Base-by-base conservation (phyloP, 192 early-diverging fungal genomes). In the Rhizoclosmatium globosum region DNA sequence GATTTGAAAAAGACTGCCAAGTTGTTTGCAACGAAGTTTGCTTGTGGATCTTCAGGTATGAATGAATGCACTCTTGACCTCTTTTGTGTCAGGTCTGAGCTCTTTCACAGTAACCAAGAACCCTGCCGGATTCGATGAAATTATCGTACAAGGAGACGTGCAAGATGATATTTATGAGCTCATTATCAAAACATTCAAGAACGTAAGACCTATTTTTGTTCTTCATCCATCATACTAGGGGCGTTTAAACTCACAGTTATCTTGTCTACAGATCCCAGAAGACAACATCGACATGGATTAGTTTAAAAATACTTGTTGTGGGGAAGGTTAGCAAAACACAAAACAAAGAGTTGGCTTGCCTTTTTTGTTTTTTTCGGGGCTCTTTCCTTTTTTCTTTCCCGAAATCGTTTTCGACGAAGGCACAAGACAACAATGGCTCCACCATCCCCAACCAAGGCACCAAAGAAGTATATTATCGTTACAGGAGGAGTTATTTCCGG, bases 401-500 rank as follows among this genome's bases (percentile, higher is more conserved):
- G 13, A 19, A 17, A 31, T 31, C 31, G 31, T 31, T 31, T 31
- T 31, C 31, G 31, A 31, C 31, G 31, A 31, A 53, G 50, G 50
- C 50, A 53, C 17, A 53, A 53, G 17, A 74, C 61, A 64, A 42
- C 13, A 50, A 23, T 59, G 47, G 31, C 61, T 19, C 39, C 42
- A 38, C 15, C 61, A 15, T 19, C 61, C 23, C 4, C 61, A n/a
- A 76, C 48, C 48, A 53, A 76, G 46, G 42, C 38, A n/a, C 39
- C 45, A 46, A 76, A 76, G 64, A 99, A 98, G 88, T 99, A 99
- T 91, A 96, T 99, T 78, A 81, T 98, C 81, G 96, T 99, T 69
- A 96, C 94, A 74, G 98, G 98, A 62, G 98, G 98, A 83, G 98
- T 99, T 67, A 99, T 99, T 82, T 98, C 97, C 42, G 98, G 98